phyloP scores from a whole-genome alignment of 768 basidiomycete genomes.

The Gymnopilus dilepis region DNA sequence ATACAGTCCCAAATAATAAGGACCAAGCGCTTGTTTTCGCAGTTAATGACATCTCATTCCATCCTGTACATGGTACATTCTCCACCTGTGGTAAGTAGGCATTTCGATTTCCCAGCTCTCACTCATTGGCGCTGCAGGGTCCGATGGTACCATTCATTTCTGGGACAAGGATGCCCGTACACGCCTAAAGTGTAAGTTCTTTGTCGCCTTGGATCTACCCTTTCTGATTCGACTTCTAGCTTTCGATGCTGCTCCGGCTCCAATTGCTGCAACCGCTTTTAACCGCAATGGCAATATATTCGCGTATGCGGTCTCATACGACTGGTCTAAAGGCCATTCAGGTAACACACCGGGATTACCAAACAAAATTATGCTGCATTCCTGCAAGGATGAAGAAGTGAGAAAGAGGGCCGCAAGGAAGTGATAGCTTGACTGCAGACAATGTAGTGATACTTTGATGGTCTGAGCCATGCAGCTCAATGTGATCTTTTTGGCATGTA shows the following conservation, averaged over 20 bases:
- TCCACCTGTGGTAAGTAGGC: slow-evolving; percentile 68
- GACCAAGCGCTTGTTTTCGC: slow-evolving; percentile 76
- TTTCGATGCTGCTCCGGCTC: slow-evolving; percentile 75
- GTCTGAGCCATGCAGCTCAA: not conserved
- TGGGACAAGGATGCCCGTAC: slow-evolving; percentile 96
- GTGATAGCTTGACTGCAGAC: slow-evolving; percentile 23
- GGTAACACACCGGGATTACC: slow-evolving; percentile 75
- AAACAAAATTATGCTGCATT: slow-evolving; percentile 85
- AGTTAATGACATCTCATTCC: slow-evolving; percentile 88
- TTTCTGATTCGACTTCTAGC: slow-evolving; percentile 42
- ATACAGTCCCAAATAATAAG: slow-evolving; percentile 58
- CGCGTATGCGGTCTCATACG: slow-evolving; percentile 91
- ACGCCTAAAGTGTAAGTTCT: slow-evolving; percentile 79
- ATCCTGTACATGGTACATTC: slow-evolving; percentile 85
- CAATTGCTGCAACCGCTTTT: slow-evolving; percentile 82
- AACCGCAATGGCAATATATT: slow-evolving; percentile 89
- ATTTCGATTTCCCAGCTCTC: slow-evolving; percentile 7
- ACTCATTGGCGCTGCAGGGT: slow-evolving; percentile 45
- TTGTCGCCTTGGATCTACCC: not conserved
- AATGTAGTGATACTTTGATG: not conserved
- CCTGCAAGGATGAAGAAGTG: slow-evolving; percentile 87
- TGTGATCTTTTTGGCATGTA: not conserved
- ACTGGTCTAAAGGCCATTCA: slow-evolving; percentile 92
- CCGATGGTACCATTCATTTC: slow-evolving; percentile 88
- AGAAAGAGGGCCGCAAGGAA: slow-evolving; percentile 61